Base-by-base conservation (phyloP, 257 asterid genomes). In the Coffea canephora region DNA sequence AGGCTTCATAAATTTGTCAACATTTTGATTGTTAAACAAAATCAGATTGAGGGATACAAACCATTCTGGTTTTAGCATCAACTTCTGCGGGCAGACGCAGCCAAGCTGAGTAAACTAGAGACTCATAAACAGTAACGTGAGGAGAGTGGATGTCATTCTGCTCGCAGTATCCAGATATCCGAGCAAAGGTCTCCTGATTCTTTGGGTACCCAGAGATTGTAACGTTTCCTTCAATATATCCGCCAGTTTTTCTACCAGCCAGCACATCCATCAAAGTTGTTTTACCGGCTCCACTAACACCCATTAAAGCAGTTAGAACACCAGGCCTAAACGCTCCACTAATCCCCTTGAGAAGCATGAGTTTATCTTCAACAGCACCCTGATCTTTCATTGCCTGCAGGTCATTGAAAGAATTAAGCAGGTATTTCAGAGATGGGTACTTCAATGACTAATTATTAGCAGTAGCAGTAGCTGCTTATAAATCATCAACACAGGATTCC, bases 221-320 rank as follows among this genome's bases (percentile, higher is more conserved):
- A 49, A 92, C 88, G 80, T 73, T 78, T 10, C 96, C 97, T 61
- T 89, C 90, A n/a, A 92, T 90, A 70, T 91, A 91, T 50, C 97
- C 96, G 7, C 97, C 96, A 0, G 97, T 92, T 86, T 92, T 92
- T 64, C 97, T 74, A 50, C 97, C 97, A 19, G 96, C 94, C 57
- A 92, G 79, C 57, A 92, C 96, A 34, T 92, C 97, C 96, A 92
- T 91, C 52, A 92, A 74, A 0, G 96, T 92, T 80, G 97, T 92
- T 81, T 92, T 92, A 27, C 97, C 97, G 8, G 97, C 97, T 69
- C 97, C 97, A 81, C 95, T 92, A 21, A 92, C 96, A 16, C 97
- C 97, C 96, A 92, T 90, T 75, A 92, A 83, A 67, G 97, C 97
- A 4, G 97, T 90, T 31, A 92, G 91, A 81, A 92, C 95, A 13